These are phyloP conservation scores for Pseudocercospora pini-densiflorae DNA, from an alignment of 2,329 filamentous ascomycete species.

Conservation along the genomic window DNA sequence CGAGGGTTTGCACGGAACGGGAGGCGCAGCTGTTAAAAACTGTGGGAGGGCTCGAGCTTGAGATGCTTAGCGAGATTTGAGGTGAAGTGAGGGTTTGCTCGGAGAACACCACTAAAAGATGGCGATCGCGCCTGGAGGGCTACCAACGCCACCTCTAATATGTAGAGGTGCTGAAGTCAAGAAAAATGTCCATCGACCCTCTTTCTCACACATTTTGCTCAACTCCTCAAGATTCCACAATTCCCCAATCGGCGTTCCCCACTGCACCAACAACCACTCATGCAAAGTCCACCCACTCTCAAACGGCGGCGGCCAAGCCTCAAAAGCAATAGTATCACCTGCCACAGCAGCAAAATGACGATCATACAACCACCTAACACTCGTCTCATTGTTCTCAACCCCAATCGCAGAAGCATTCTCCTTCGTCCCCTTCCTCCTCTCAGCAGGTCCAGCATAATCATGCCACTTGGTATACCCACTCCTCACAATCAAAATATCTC, in stretches of 20 bases:
- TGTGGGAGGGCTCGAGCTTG: neutral
- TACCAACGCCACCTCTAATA: constrained; percentile 40
- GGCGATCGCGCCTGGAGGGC: constrained; percentile 37
- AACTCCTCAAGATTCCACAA: constrained; percentile 48
- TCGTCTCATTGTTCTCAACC: constrained; percentile 54
- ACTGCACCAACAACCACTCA: constrained; percentile 43
- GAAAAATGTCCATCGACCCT: constrained; percentile 46
- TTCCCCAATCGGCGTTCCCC: constrained; percentile 48
- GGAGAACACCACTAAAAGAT: constrained; percentile 34
- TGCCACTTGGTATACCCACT: constrained; percentile 49
- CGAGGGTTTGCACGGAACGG: neutral
- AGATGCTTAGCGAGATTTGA: neutral
- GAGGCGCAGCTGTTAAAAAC: neutral
- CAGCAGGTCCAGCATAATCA: constrained; percentile 25
- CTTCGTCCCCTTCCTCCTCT: constrained; percentile 27
- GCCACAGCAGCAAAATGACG: constrained; percentile 43
- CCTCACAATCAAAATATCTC: constrained; percentile 61
- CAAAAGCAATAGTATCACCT: constrained; percentile 41
- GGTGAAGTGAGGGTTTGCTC: neutral
- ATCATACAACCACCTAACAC: constrained; percentile 57
- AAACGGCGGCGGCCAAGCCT: constrained; percentile 36
- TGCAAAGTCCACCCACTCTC: constrained; percentile 39
- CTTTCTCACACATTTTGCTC: constrained; percentile 40
- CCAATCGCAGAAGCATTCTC: constrained; percentile 32
- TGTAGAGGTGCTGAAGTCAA: constrained; percentile 48